phyloP scores from a whole-genome alignment of 2,329 filamentous ascomycete species.

The Colletotrichum gloeosporioides region DNA sequence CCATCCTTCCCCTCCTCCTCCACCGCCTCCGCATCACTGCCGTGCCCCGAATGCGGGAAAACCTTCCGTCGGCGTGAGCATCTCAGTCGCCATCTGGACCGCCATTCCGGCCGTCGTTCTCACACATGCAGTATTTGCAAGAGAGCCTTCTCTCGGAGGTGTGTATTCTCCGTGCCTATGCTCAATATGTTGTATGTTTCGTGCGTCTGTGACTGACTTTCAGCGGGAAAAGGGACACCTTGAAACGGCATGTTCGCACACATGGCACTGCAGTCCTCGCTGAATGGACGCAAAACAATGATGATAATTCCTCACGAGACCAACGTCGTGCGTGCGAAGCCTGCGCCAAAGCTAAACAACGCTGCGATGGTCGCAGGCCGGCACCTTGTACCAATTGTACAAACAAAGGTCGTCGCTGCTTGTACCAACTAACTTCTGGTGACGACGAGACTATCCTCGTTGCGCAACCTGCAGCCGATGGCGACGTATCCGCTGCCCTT shows the following conservation, averaged over 20 bases:
- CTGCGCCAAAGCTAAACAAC: neutral
- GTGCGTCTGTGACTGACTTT: neutral
- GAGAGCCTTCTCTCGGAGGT: neutral
- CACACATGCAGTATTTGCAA: neutral
- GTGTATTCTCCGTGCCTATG: neutral
- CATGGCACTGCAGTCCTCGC: neutral
- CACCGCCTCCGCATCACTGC: neutral
- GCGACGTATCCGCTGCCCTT: neutral
- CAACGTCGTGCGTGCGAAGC: neutral
- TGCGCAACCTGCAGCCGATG: neutral
- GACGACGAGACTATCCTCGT: neutral
- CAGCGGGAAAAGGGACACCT: neutral
- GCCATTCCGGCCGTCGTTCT: neutral
- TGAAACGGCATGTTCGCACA: neutral
- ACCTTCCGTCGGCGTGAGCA: neutral
- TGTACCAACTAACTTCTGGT: neutral
- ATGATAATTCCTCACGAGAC: neutral
- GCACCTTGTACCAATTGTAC: neutral
- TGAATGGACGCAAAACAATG: neutral
- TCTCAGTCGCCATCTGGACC: neutral
- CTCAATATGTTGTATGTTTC: neutral
- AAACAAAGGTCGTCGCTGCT: neutral
- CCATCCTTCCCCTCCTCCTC: neutral
- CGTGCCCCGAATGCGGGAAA: neutral
- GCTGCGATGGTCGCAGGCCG: neutral